A percentile compares a stretch with the other conserved stretches of the same genome.
phyloP scores from a whole-genome alignment of 192 early-diverging fungal genomes.

The Coemansia sp. region DNA sequence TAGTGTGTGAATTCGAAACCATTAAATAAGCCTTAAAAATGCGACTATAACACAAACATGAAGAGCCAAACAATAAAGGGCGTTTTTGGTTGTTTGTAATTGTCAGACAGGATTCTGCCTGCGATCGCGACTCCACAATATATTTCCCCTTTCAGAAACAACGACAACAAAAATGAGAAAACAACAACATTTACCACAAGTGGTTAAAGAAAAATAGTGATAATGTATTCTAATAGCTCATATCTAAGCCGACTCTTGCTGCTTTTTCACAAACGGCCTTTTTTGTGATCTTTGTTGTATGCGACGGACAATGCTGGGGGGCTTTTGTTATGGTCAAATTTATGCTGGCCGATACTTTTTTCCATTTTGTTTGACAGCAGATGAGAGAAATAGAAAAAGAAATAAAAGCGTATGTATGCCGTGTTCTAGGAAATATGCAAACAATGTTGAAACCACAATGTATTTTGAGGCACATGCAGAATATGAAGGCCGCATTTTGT shows the following conservation, averaged over 20 bases:
- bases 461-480: neutral
- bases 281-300: neutral
- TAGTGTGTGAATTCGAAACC: too few species aligned
- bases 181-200: neutral
- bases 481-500: neutral
- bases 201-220: neutral
- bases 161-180: neutral
- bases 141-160: conserved; percentile 1
- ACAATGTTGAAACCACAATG: neutral
- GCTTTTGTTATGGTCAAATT: conserved; percentile 3
- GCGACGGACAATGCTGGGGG: neutral
- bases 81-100: neutral
- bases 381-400: neutral
- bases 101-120: neutral
- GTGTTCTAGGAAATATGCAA: neutral
- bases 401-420: too few species aligned
- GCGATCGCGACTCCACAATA: neutral
- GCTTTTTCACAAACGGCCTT: neutral
- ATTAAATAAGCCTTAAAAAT: neutral
- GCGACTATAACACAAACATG: neutral
- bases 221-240: neutral
- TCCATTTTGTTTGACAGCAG: neutral
- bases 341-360: neutral
- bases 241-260: neutral
- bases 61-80: neutral